Evolutionary conservation across 78 protist genomes (phyloP).

Genomic region (Protostelium mycophagum): DNA sequence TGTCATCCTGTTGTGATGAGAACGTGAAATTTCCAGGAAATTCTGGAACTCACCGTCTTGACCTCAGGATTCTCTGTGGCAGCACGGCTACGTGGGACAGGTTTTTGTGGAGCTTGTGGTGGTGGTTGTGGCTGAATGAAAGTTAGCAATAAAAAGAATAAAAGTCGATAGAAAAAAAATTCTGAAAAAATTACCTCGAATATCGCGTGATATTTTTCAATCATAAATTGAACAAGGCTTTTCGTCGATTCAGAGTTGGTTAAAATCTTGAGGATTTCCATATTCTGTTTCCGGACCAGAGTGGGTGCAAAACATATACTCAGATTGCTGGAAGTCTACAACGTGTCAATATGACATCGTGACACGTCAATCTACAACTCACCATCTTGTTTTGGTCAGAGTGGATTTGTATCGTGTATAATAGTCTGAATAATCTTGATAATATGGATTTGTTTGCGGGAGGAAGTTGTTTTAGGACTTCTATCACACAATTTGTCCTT

Average conservation of each 20-base stretch:
- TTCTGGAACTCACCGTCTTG: background rate
- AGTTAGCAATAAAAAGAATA: background rate
- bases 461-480: background rate
- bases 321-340: background rate
- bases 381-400: background rate
- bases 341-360: no score
- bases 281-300: background rate
- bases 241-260: background rate
- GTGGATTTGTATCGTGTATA: background rate
- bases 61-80: no score
- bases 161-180: background rate
- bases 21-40: no score
- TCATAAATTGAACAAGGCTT: background rate
- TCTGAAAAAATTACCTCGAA: background rate
- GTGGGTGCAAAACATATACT: conserved; percentile 1
- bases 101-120: background rate
- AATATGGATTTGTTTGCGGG: background rate
- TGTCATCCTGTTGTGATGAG: background rate
- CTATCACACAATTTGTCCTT: background rate
- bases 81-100: no score
- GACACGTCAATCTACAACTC: no score
- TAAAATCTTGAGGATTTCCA: background rate
- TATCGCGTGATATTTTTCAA: background rate
- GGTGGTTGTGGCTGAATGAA: background rate
- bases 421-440: background rate